phyloP scores from a whole-genome alignment of 306 rosid genomes.

The Rubus idaeus region DNA sequence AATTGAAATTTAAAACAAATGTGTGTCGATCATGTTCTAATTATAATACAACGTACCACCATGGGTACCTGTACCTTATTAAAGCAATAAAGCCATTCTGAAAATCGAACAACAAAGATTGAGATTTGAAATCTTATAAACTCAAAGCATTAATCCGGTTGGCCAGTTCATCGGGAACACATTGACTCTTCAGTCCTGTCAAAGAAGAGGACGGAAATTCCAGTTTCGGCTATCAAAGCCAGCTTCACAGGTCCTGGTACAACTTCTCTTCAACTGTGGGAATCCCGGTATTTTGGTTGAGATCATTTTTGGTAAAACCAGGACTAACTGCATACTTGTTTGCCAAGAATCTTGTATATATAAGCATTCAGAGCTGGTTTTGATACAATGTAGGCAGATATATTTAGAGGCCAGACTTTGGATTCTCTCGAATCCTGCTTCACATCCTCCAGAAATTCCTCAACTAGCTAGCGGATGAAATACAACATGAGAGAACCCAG shows the following conservation, averaged over 20 bases:
- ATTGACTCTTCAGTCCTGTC: slow-evolving; percentile 1
- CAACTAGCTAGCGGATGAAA: slow-evolving; percentile 31
- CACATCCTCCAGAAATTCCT: slow-evolving; percentile 34
- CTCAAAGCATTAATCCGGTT: neutral
- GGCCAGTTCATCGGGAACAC: neutral
- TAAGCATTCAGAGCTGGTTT: slow-evolving; percentile 49
- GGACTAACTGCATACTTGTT: slow-evolving; percentile 40
- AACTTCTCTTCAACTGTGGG: slow-evolving; percentile 12
- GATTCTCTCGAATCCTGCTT: slow-evolving; percentile 38
- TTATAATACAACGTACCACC: no score
- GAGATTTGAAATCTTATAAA: neutral
- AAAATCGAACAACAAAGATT: no score
- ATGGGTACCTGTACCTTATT: no score
- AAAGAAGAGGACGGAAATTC: neutral
- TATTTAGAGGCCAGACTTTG: slow-evolving; percentile 41
- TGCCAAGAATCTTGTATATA: slow-evolving; percentile 48
- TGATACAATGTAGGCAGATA: slow-evolving; percentile 35
- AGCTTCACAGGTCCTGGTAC: neutral
- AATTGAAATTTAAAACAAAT: no score
- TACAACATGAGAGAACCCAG: slow-evolving; percentile 6
- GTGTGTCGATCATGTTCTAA: no score
- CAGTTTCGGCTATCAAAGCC: neutral
- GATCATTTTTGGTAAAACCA: slow-evolving; percentile 21
- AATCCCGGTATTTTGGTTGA: neutral
- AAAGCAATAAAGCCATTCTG: no score